Conservation (phyloP, 108 stramenopile genomes). For the Pseudonitzschia pungens region DNA sequence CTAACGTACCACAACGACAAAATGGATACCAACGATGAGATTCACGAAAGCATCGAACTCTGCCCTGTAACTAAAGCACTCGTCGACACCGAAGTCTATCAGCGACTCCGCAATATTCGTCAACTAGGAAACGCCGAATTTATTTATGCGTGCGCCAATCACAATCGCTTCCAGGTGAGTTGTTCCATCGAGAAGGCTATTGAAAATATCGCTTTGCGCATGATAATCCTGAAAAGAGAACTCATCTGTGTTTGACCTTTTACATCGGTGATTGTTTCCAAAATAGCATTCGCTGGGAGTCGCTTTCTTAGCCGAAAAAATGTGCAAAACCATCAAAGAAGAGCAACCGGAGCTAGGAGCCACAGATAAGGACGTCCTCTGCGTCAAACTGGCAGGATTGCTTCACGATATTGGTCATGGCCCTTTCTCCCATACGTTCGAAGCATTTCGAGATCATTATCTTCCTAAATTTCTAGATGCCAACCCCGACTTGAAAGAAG, state of each 20-base stretch:
- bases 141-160: conserved; percentile 79
- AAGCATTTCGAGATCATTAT: conserved; percentile 28
- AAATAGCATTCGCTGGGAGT: conserved; percentile 50
- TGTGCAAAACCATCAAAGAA: conserved; percentile 44
- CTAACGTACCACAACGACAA: not conserved
- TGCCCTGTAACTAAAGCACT: conserved; percentile 72
- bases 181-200: not conserved
- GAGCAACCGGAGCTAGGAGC: conserved; percentile 62
- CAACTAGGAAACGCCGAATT: conserved; percentile 79
- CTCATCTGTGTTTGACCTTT: not conserved
- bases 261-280: not conserved
- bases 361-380: conserved; percentile 81
- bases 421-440: conserved; percentile 83
- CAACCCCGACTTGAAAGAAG: conserved; percentile 14
- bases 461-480: conserved; percentile 44
- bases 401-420: conserved; percentile 94
- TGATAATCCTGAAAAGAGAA: not conserved
- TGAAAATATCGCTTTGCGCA: not conserved
- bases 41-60: conserved; percentile 66
- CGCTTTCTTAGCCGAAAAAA: conserved; percentile 76
- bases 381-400: conserved; percentile 92
- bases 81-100: conserved; percentile 72
- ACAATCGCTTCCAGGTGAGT: conserved; percentile 74
- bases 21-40: conserved; percentile 70
- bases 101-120: conserved; percentile 81